Evolutionary conservation across 352 stramenopile genomes (phyloP), one percentile per base, ranked within the genome.

Genomic region (Phytophthora europaea): DNA sequence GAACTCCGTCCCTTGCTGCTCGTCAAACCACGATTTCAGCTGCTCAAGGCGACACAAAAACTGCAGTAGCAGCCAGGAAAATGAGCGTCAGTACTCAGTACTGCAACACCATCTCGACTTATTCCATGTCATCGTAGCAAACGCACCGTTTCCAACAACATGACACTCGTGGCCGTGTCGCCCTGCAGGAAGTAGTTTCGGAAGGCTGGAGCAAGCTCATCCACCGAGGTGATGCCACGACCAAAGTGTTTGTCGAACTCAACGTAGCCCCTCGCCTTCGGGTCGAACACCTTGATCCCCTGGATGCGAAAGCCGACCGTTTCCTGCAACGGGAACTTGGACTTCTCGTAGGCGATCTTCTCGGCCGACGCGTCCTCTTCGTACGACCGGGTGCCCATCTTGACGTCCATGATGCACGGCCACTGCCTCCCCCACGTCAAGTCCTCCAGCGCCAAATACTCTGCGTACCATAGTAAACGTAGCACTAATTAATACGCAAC

Each of bases 331-430:
- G 92, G 87, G 79, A 98, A 99, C 70, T 99, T 99, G 51, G 79
- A 80, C 59, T 78, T 83, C 75, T 99, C 95, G 66, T 94, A 89
- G 16, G 72, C 79, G 74, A 97, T 91, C 74, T 99, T 99, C 50
- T 96, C 94, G 16, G 79, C 34, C 5, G 89, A 81, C 51, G 95
- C 96, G 59, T 89, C 79, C 31, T 94, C 82, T 72, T 99, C 97
- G 73, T 96, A 99, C n/a, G 97, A 98, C 72, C 91, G 84, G 38
- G 86, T 95, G 51, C 97, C 97, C 71, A 99, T 97, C 84, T 99
- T 99, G 54, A 99, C 84, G 79, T 99, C 97, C 83, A 99, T 98
- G 54, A 99, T 90, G 76, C 94, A 98, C 10, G 97, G 95, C 72
- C 88, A 87, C 22, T 55, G 22, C 43, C 95, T 95, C 10, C 80